Percentiles rank a stretch among this genome's conserved stretches.
Evolutionary conservation across 176 grass and related monocot species (phyloP).

Genomic region (Coix lacrymajobi): DNA sequence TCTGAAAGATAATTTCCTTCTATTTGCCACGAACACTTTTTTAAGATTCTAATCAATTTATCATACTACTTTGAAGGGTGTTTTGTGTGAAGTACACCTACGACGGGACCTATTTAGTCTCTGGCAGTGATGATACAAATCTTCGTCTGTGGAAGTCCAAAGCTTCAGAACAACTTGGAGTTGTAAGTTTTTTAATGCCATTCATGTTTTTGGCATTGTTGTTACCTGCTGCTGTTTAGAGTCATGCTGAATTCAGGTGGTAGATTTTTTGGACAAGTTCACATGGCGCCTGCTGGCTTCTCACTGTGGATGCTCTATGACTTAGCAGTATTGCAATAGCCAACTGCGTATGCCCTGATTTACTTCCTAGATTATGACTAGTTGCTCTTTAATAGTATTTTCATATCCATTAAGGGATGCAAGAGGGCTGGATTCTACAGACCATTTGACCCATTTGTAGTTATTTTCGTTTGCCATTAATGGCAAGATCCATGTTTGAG

Average conservation of each 20-base stretch:
- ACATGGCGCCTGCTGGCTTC: background rate
- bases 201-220: background rate
- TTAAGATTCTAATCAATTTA: background rate
- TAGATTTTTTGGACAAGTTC: background rate
- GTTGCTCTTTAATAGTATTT: background rate
- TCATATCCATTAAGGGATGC: background rate
- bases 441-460: background rate
- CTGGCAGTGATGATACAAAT: slow-evolving; percentile 99
- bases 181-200: slow-evolving; percentile 52
- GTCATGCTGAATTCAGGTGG: background rate
- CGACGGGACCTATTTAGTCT: slow-evolving; percentile 85
- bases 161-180: slow-evolving; percentile 90
- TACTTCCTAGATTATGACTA: background rate
- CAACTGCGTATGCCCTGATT: background rate
- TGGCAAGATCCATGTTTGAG: background rate
- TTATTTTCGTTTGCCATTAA: background rate
- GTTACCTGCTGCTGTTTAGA: background rate
- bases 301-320: background rate
- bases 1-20: background rate
- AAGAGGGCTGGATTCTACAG: background rate
- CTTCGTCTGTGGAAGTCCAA: slow-evolving; percentile 91
- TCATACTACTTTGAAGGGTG: background rate
- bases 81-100: slow-evolving; percentile 64
- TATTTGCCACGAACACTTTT: background rate
- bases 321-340: background rate